Evolutionary conservation across 139 green algal genomes (phyloP), one percentile per base, ranked within the genome.

Genomic region (Chlorella sp.): DNA sequence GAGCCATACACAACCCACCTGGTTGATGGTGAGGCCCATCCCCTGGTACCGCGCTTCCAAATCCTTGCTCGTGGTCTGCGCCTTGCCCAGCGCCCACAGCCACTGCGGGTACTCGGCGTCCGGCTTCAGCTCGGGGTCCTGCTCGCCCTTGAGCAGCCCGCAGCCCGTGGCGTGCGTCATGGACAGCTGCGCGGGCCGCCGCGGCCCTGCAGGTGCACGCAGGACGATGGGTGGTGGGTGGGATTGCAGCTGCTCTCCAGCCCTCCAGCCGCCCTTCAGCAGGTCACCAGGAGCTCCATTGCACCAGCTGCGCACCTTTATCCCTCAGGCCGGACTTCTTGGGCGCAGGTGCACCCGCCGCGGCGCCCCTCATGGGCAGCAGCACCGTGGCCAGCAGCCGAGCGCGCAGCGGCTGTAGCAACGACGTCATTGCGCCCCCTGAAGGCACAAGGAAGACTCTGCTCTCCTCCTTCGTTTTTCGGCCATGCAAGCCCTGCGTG

Each of bases 41-140:
- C 61, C 70, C 60, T 81, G 63, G 59, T 87, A 89, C 35, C 34
- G 29, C n/a, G 80, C 75, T 69, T 83, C 63, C 50, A 90, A 76
- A 62, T 88, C 82, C 20, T 78, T 80, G 33, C 78, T 68, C 6
- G 76, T 78, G n/a, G 80, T 72, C 32, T 77, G 59, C 2, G 76
- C 70, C 0, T 83, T 71, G 5, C 85, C 29, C 22, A 88, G 62
- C 26, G 50, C 63, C 70, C 77, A 91, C 33, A 91, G 79, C 86
- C 86, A 91, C 1, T 62, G 70, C 1, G 86, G 86, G 70, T 91
- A 91, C 65, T 89, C 75, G 34, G 32, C 50, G 63, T 91, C 83
- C 5, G 81, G 77, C 35, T 49, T 55, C n/a, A 91, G 66, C 14
- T 68, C 61, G 22, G 86, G 86, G 61, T 91, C 83, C 24, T 72